Base-by-base conservation (phyloP, 371 early-diverging fungal species). In the Entomophthora muscae region DNA sequence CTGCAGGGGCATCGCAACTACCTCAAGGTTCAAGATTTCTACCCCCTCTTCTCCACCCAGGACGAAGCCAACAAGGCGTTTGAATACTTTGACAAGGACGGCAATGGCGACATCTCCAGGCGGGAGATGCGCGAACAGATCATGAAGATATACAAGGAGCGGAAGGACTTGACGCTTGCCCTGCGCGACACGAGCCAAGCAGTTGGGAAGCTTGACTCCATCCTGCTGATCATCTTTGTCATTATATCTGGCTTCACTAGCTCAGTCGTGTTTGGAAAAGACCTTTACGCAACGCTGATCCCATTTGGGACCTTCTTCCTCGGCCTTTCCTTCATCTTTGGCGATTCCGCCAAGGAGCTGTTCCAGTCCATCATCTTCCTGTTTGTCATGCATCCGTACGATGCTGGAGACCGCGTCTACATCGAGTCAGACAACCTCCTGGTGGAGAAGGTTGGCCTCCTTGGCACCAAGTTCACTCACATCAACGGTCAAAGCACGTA, bases 401-500 rank as follows among this genome's bases (percentile, higher is more conserved):
- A n/a, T n/a, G n/a, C n/a, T n/a, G n/a, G n/a, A n/a, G n/a, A n/a
- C n/a, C n/a, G n/a, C n/a, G n/a, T n/a, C n/a, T n/a, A n/a, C n/a
- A n/a, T n/a, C n/a, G n/a, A 83, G 81, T 65, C 76, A 78, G 71
- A 73, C n/a, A 73, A 70, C 29, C 68, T 70, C 69, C 63, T 71
- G 2, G 73, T 75, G 17, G 58, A 68, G 0, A 69, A 73, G 13
- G 69, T 75, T 10, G 72, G 72, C 23, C 58, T 75, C n/a, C 59
- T 75, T 30, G 71, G 70, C 0, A 70, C 75, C 0, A 71, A 42
- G 30, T 82, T 85, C 66, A 70, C 73, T 12, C 70, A 67, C 21
- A 68, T 67, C 66, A 88, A 92, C 66, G 93, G 93, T 32, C 79
- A 82, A 10, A 75, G 77, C 27, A 74, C 85, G 21, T 81, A 85